phyloP scores from a whole-genome alignment of 2,329 filamentous ascomycete species.

The Trichophyton rubrum region DNA sequence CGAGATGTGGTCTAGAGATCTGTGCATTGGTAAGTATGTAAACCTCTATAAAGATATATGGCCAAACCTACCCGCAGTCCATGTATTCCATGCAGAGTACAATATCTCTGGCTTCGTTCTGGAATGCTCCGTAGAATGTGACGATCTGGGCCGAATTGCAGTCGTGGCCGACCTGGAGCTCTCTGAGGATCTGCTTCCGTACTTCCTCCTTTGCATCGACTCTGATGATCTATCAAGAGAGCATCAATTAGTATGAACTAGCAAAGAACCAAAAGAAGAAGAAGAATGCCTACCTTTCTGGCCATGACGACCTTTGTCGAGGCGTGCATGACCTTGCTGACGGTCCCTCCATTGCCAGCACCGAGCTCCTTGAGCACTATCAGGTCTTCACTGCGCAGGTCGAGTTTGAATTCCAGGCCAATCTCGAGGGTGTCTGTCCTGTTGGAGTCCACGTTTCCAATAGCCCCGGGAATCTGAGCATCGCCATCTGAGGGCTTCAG shows the following conservation, averaged over 20 bases:
- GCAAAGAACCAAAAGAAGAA: not conserved
- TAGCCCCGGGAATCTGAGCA: constrained; percentile 46
- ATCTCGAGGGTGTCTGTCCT: constrained; percentile 73
- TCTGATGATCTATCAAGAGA: constrained; percentile 63
- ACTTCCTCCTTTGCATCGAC: constrained; percentile 97
- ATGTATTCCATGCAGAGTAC: constrained; percentile 99
- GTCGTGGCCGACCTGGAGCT: constrained; percentile 96
- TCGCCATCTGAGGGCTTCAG: constrained; percentile 62
- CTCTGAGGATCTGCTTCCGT: constrained; percentile 89
- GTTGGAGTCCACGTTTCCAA: constrained; percentile 47
- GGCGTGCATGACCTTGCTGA: constrained; percentile 93
- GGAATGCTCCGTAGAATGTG: constrained; percentile 92
- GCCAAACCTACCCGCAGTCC: constrained; percentile 77
- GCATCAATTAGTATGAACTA: not conserved
- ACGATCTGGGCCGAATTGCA: constrained; percentile 97
- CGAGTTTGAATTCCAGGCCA: constrained; percentile 90
- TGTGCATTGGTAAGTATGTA: constrained; percentile 29
- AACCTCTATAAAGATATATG: constrained; percentile 6
- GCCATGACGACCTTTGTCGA: constrained; percentile 96
- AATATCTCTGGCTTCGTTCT: constrained; percentile 93
- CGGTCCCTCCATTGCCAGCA: constrained; percentile 90
- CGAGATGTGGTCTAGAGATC: constrained; percentile 84
- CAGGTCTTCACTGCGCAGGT: constrained; percentile 81
- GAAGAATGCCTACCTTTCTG: constrained; percentile 57
- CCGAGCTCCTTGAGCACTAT: constrained; percentile 90